Base-by-base conservation (phyloP, 129 eudicot species). In the Chrysanthemum seticuspe region DNA sequence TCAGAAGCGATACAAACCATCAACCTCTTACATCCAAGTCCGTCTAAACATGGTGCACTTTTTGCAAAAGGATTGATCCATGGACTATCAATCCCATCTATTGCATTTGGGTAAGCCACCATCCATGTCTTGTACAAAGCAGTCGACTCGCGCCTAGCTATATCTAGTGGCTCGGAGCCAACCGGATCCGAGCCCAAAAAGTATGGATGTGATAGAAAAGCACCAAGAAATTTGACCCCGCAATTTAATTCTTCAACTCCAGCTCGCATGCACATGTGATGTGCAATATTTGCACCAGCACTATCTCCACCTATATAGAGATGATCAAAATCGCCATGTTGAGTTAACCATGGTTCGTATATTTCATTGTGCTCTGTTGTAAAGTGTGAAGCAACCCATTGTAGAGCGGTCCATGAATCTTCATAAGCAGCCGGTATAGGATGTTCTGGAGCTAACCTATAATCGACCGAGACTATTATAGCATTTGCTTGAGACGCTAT, bases 401-500 rank as follows among this genome's bases (percentile, higher is more conserved):
- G 79, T 10, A 85, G 62, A 3, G 95, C 80, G 16, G 67, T 65
- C 95, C 95, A 88, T 12, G 80, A 76, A 65, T 88, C 95, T 14
- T 85, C 68, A 50, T 82, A 85, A 16, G 86, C 94, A 13, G 84
- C 83, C 1, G 93, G 89, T 11, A 87, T 65, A 49, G 63, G 80
- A 60, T 87, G 77, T 74, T 87, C 94, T 3, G 94, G 94, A 31
- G 85, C 94, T 45, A 77, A 63, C 71, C 93, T 52, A 78, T 87
- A 87, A 13, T 87, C 86, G 9, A 85, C 89, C 8, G 93, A 87
- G 27, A 87, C 74, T 3, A 77, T 55, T 19, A 85, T 3, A 9
- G 62, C 82, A 11, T 75, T 60, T 51, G 86, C 74, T 65, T 68
- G 62, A 31, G 90, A 72, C 1, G 80, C 71, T 8, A 88, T 16